phyloP scores from a whole-genome alignment of 352 stramenopile species.

The Phytophthora pluvialis region DNA sequence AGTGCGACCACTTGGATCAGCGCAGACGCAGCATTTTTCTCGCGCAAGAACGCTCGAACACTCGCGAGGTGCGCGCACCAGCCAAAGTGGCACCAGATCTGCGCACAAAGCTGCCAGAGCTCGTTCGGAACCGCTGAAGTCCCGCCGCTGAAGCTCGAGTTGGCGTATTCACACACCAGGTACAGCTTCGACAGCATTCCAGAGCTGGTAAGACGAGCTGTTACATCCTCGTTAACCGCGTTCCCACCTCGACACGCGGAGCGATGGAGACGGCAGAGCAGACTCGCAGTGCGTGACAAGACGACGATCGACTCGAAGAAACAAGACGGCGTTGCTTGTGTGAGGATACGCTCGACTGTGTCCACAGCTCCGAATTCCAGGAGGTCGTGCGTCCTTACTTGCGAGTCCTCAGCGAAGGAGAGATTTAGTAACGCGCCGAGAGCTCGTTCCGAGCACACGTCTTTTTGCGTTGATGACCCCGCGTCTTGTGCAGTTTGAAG shows the following conservation, averaged over 20 bases:
- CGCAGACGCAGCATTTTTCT: constrained; percentile 37
- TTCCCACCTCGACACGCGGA: constrained; percentile 15
- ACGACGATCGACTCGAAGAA: constrained; percentile 39
- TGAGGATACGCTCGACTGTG: constrained; percentile 33
- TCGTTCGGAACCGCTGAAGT: constrained; percentile 25
- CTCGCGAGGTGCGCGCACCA: constrained; percentile 48
- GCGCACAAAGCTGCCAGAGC: constrained; percentile 64
- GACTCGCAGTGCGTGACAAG: constrained; percentile 48
- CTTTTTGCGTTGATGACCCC: neutral
- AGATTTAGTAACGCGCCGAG: constrained; percentile 74
- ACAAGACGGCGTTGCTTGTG: constrained; percentile 5
- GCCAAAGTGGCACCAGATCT: constrained; percentile 79
- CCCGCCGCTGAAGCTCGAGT: constrained; percentile 22
- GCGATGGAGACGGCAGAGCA: constrained; percentile 68
- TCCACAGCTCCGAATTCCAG: constrained; percentile 26
- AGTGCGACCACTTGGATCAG: constrained; percentile 53
- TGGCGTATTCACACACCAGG: constrained; percentile 34
- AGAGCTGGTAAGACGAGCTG: constrained; percentile 19
- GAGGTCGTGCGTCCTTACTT: constrained; percentile 42
- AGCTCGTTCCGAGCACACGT: constrained; percentile 45
- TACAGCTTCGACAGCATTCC: constrained; percentile 41
- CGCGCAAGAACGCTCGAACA: constrained; percentile 47
- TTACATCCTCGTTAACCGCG: neutral
- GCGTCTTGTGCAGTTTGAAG: constrained; percentile 15
- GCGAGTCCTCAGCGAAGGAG: constrained; percentile 47